Evolutionary conservation across 1,284 basidiomycete species (phyloP).

Genomic region (Puccinia hordei): DNA sequence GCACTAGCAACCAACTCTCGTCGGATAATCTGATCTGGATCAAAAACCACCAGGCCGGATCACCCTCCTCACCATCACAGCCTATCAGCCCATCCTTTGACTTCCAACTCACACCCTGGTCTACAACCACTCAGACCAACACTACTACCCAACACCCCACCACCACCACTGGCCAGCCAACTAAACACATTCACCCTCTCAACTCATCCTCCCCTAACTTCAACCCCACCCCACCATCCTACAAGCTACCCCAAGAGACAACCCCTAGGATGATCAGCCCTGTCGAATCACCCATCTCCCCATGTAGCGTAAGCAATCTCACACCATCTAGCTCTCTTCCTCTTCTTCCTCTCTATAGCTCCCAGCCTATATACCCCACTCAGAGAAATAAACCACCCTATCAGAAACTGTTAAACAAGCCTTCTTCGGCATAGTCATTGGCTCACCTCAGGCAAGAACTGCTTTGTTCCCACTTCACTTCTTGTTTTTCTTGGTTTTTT

Average conservation of each 20-base stretch:
- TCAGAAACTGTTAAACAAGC: not conserved
- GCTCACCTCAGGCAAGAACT: not conserved
- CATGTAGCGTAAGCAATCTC: conserved; percentile 39
- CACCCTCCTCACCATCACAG: not conserved
- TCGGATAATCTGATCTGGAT: too few species aligned
- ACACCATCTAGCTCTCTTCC: not conserved
- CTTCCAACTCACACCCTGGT: not conserved
- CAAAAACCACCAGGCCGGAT: not conserved
- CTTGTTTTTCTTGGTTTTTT: not conserved
- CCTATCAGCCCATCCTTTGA: not conserved
- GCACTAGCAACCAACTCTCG: not conserved
- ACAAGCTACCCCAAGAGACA: not conserved
- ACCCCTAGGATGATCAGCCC: conserved; percentile 29
- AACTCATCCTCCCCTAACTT: not conserved
- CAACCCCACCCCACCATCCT: not conserved
- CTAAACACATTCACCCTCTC: not conserved
- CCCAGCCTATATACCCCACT: not conserved
- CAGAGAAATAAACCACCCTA: not conserved
- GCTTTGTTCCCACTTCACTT: not conserved
- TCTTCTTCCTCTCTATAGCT: not conserved
- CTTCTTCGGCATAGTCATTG: not conserved
- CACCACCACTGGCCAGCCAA: not conserved
- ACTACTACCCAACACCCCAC: not conserved
- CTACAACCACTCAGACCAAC: not conserved
- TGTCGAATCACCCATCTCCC: conserved; percentile 39